Evolutionary conservation across 805 yeast genomes (phyloP).

Genomic region (Pichia thaimueangensis): DNA sequence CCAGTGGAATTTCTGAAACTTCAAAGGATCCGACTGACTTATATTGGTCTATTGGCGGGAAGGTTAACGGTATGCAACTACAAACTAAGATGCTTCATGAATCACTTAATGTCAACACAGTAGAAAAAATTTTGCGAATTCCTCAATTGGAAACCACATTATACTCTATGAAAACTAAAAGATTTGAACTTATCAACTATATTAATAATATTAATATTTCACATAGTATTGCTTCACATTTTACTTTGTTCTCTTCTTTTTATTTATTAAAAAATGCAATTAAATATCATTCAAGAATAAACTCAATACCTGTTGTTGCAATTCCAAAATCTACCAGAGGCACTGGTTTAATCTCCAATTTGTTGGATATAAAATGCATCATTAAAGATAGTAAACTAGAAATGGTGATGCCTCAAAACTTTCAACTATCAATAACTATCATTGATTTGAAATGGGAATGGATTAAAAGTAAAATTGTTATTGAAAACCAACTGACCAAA

Average conservation of each 20-base stretch:
- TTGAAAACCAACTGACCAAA: slow-evolving; percentile 10
- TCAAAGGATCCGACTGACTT: slow-evolving; percentile 10
- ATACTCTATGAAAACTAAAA: slow-evolving; percentile 8
- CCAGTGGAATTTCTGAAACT: slow-evolving; percentile 3
- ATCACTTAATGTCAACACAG: background rate
- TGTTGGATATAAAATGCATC: slow-evolving; percentile 7
- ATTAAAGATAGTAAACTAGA: slow-evolving; percentile 16
- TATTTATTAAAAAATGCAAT: slow-evolving; percentile 39
- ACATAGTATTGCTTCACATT: slow-evolving; percentile 38
- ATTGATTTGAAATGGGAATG: slow-evolving; percentile 22
- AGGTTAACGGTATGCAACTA: slow-evolving; percentile 1
- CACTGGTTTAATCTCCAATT: background rate
- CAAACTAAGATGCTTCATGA: slow-evolving; percentile 5
- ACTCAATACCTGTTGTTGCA: too few species aligned
- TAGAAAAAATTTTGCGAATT: slow-evolving; percentile 6
- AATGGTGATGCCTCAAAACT: slow-evolving; percentile 40
- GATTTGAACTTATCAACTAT: slow-evolving; percentile 5
- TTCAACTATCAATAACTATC: slow-evolving; percentile 43
- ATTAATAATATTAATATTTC: slow-evolving; percentile 5
- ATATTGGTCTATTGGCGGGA: slow-evolving; percentile 8
- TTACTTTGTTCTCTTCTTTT: slow-evolving; percentile 38
- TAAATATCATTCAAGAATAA: background rate
- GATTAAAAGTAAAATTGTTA: slow-evolving; percentile 6
- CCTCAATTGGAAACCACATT: slow-evolving; percentile 8
- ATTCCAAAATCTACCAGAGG: background rate